Conservation (phyloP, 2,329 filamentous ascomycete species). For the Tothia fuscella region DNA sequence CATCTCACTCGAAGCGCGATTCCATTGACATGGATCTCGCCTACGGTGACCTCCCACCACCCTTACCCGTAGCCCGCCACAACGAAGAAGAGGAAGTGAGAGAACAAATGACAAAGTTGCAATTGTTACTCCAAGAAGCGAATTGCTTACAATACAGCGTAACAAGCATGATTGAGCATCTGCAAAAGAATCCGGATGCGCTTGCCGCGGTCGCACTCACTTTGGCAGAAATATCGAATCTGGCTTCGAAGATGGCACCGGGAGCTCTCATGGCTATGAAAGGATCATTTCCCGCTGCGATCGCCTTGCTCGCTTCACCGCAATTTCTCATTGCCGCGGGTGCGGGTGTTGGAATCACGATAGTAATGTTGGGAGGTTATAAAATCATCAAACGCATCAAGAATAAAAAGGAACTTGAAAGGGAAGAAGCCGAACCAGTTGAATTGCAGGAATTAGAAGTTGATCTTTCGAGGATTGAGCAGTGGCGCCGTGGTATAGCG, state of each 20-base stretch:
- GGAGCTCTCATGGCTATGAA: constrained; percentile 66
- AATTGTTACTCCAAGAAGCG: constrained; percentile 70
- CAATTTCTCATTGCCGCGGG: constrained; percentile 92
- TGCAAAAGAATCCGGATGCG: constrained; percentile 75
- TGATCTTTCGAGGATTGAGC: constrained; percentile 47
- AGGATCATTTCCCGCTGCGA: constrained; percentile 69
- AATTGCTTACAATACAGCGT: constrained; percentile 81
- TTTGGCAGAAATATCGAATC: constrained; percentile 75
- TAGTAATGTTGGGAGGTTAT: constrained; percentile 91
- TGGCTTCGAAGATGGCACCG: constrained; percentile 76
- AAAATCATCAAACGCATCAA: constrained; percentile 89
- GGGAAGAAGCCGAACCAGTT: constrained; percentile 13
- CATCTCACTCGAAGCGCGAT: constrained; percentile 17
- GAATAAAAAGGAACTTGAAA: constrained; percentile 24
- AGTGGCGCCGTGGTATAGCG: constrained; percentile 52
- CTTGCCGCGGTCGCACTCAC: constrained; percentile 90
- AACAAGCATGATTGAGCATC: constrained; percentile 65
- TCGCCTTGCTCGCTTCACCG: constrained; percentile 74
- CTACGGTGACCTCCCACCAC: constrained; percentile 70
- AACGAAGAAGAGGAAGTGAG: constrained; percentile 48
- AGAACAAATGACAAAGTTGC: constrained; percentile 61
- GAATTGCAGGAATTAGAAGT: constrained; percentile 46
- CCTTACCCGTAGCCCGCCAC: constrained; percentile 40
- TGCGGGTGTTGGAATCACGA: constrained; percentile 80
- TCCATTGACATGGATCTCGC: constrained; percentile 79